Evolutionary conservation across 2,329 filamentous ascomycete species (phyloP), one percentile per base, ranked within the genome.

Genomic region (Aspergillus fructus): DNA sequence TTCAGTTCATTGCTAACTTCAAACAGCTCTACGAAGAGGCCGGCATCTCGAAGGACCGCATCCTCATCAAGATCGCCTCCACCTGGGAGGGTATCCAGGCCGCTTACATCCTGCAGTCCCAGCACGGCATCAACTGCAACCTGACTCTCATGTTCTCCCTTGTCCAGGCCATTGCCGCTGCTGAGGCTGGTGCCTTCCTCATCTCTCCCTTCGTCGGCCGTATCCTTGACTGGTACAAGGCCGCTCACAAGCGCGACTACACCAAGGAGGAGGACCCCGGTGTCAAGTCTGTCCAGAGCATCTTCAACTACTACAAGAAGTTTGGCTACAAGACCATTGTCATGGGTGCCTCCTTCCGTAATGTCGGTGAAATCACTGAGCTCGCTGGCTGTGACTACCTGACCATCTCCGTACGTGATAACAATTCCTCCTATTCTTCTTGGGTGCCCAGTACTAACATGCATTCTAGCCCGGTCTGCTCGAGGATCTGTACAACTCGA

Each of bases 271-370:
- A 96, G 78, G 94, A 99, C 83, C 94, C 94, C 57, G 94, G 94
- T 83, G 94, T 99, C 79, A 85, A 91, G 82, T 93, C 89, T 66
- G 94, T 99, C 74, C 85, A 93, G 85, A 75, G 72, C 78, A 99
- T 99, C 83, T 99, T 89, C 88, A 94, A 99, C 87, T 99, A 99
- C 90, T 99, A 99, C 89, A 99, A 99, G 91, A 97, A 97, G 86
- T 91, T 83, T 78, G 91, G 90, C 78, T 97, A 99, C 89, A 96
- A 96, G 72, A 99, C 94, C 78, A 97, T 97, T 71, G 94, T 99
- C 80, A 99, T 99, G 94, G 94, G 94, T 74, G 94, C 94, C 68
- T 97, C 93, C 41, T 99, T 99, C 91, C 88, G 94, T 77, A 97
- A 89, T 84, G 82, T 82, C 63, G 94, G 94, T 73, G 94, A 99